These are phyloP conservation scores for Suillus placidus DNA, from an alignment of 768 basidiomycete genomes.

Conservation along the genomic window DNA sequence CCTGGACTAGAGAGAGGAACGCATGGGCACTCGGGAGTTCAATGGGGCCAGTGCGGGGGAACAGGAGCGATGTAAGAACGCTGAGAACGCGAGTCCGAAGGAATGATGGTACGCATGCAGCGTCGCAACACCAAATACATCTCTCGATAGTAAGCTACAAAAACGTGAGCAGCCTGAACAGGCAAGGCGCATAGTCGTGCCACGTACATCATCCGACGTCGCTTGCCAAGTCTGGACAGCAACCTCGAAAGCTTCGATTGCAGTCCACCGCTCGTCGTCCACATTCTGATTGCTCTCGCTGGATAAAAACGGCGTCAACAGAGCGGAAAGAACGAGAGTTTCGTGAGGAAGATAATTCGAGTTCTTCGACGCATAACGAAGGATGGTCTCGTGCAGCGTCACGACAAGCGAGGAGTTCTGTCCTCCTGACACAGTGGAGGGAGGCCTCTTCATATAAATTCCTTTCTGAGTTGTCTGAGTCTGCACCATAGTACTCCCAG, in stretches of 20 bases:
- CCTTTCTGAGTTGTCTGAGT: conserved; percentile 29
- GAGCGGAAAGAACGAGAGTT: conserved; percentile 55
- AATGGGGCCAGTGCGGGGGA: conserved; percentile 45
- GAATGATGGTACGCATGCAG: conserved; percentile 46
- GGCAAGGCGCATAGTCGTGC: conserved; percentile 3
- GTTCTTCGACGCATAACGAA: conserved; percentile 41
- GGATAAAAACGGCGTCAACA: conserved; percentile 58
- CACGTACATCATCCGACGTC: conserved; percentile 54
- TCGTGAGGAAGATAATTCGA: conserved; percentile 56
- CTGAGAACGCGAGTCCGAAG: conserved; percentile 54
- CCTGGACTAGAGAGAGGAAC: conserved; percentile 55
- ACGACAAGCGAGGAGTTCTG: conserved; percentile 43
- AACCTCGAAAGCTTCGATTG: conserved; percentile 65
- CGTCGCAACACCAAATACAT: conserved; percentile 72
- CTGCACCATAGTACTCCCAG: conserved; percentile 25
- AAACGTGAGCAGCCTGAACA: conserved; percentile 2
- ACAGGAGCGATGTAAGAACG: conserved; percentile 49
- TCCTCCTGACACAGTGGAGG: conserved; percentile 40
- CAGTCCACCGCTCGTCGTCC: conserved; percentile 56
- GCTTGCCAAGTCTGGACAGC: conserved; percentile 58
- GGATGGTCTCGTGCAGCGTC: conserved; percentile 47
- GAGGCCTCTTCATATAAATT: conserved; percentile 46
- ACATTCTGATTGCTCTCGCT: conserved; percentile 35
- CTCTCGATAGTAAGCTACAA: conserved; percentile 56
- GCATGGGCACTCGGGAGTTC: conserved; percentile 44